Base-by-base conservation (phyloP, 257 asterid genomes). In the Nemophila menziesii region DNA sequence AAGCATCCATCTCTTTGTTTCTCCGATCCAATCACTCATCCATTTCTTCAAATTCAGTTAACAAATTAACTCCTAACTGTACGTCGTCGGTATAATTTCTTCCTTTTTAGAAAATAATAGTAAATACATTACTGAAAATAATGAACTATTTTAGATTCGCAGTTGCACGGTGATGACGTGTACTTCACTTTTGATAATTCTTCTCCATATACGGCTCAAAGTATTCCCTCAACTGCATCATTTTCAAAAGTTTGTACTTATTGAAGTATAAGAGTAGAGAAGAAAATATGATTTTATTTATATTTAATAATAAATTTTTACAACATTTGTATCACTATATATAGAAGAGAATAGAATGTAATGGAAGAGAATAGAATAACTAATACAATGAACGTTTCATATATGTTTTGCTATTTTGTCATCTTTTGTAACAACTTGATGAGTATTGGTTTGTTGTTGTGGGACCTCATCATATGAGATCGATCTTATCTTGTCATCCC, bases 81-180 rank as follows among this genome's bases (percentile, higher is more conserved):
- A 49, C 49, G 75, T 48, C 4, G 5, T n/a, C 16, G 18, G n/a
- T 52, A 16, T 48, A 11, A 19, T 5, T 34, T 8, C 11, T n/a
- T 0, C 6, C 17, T 11, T 3, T 20, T 53, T 43, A 0, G 19
- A 0, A 18, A 24, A 24, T 24, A 9, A 4, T 9, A 4, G 9
- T 4, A 24, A 24, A 4, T 24, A 24, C 4, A 4, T 24, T 24
- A 24, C 9, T 54, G 21, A 34, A 20, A 34, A 17, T 19, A 8
- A 21, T 23, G 1, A 0, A 16, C 60, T 22, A 20, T 16, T 51
- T 37, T 66, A 89, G 98, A 84, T 76, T 74, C 80, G 83, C 94
- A 72, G 71, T 71, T 89, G 67, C 95, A 80, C 46, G 95, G 93
- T 1, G 98, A 89, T 65, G 98, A 89, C 55, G 78, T 89, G 47